Conservation (phyloP, 2,329 filamentous ascomycete genomes). For the Xylaria polymorpha region DNA sequence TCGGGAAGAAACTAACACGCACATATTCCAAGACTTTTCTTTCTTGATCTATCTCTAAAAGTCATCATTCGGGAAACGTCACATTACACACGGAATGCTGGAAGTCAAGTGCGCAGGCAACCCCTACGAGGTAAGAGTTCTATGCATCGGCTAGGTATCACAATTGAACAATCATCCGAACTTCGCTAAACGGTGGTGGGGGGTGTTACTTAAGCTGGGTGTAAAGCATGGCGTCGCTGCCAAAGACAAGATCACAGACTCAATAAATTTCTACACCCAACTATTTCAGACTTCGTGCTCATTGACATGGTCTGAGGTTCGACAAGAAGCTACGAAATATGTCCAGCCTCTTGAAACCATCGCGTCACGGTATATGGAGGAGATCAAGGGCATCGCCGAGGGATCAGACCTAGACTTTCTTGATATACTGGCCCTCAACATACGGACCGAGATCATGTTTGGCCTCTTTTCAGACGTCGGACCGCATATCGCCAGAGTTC, state of each 20-base stretch:
- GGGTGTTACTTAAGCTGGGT: constrained; percentile 52
- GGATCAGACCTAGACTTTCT: constrained; percentile 59
- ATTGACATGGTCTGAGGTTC: constrained; percentile 50
- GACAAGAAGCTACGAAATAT: constrained; percentile 58
- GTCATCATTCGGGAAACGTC: background rate
- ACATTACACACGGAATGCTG: constrained; percentile 27
- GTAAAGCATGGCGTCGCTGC: constrained; percentile 50
- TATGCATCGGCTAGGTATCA: background rate
- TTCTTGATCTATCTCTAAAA: background rate
- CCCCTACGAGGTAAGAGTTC: constrained; percentile 26
- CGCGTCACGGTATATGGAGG: constrained; percentile 54
- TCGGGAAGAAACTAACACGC: background rate
- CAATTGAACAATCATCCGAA: too few relatives aligned
- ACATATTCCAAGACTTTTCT: background rate
- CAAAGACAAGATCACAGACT: constrained; percentile 48
- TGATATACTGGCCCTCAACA: constrained; percentile 68
- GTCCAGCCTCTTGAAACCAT: constrained; percentile 55
- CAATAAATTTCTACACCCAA: constrained; percentile 52
- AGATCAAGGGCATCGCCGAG: constrained; percentile 64
- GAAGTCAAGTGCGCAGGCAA: constrained; percentile 38
- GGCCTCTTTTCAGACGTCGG: constrained; percentile 59
- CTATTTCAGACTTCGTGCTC: constrained; percentile 51
- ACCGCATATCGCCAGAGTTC: constrained; percentile 30
- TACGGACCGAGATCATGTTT: constrained; percentile 68
- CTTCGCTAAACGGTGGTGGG: constrained; percentile 28